Conservation (phyloP, 768 basidiomycete species). For the Tylopilus rubrobrunneus region DNA sequence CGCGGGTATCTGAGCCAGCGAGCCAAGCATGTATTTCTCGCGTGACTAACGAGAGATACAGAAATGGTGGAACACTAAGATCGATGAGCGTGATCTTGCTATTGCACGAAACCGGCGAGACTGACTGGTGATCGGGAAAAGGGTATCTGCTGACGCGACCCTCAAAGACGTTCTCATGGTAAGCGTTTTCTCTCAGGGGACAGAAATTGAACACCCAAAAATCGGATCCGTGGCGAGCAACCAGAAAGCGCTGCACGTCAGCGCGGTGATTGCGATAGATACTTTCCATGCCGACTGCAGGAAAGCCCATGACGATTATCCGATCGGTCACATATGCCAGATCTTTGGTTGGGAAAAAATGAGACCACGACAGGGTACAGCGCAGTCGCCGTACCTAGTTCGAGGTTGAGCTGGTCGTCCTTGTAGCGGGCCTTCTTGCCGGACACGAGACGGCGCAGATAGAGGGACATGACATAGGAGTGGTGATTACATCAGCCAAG, state of each 20-base stretch:
- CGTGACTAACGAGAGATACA: conserved; percentile 66
- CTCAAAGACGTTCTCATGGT: conserved; percentile 63
- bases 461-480: conserved; percentile 49
- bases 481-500: conserved; percentile 20
- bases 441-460: conserved; percentile 72
- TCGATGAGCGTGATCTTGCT: not conserved
- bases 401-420: conserved; percentile 62
- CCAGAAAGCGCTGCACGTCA: conserved; percentile 73
- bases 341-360: conserved; percentile 33
- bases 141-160: conserved; percentile 80
- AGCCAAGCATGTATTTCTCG: conserved; percentile 77
- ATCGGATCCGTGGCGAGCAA: conserved; percentile 66
- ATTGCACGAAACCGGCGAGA: conserved; percentile 45
- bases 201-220: conserved; percentile 92
- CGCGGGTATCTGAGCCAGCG: conserved; percentile 55
- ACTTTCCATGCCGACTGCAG: conserved; percentile 73
- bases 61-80: conserved; percentile 69
- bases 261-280: conserved; percentile 76
- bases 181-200: conserved; percentile 76
- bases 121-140: conserved; percentile 88
- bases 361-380: conserved; percentile 12
- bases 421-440: conserved; percentile 76
- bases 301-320: conserved; percentile 81
- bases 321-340: conserved; percentile 70
- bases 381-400: conserved; percentile 51